phyloP scores from a whole-genome alignment of 805 yeast species.

The Metschnikowia chrysomelidarum region DNA sequence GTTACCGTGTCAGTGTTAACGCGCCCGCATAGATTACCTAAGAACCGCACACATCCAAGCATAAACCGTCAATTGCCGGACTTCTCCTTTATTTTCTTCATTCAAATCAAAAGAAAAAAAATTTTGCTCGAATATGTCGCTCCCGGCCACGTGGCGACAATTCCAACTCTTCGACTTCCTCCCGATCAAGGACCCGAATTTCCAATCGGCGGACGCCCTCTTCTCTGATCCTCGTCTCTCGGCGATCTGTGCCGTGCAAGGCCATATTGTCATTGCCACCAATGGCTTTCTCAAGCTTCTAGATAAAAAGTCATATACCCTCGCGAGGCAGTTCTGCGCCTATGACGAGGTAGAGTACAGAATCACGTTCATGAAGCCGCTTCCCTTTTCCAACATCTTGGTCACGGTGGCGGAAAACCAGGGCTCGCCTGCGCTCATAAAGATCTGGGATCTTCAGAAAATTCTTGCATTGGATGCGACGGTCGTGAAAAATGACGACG shows the following conservation, averaged over 20 bases:
- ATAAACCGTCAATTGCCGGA: no score
- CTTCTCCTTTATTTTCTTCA: no score
- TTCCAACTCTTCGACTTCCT: constrained; percentile 81
- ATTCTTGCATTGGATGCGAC: constrained; percentile 32
- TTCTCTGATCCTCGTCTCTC: constrained; percentile 78
- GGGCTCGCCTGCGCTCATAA: constrained; percentile 66
- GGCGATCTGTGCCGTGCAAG: constrained; percentile 57
- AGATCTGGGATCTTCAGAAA: constrained; percentile 70
- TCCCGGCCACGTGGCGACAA: constrained; percentile 59
- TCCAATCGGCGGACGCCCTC: constrained; percentile 57
- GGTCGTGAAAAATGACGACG: constrained; percentile 9
- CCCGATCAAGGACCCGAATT: constrained; percentile 82
- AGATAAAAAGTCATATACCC: constrained; percentile 42
- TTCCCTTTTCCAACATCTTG: constrained; percentile 50
- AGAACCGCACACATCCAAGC: no score
- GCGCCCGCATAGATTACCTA: no score
- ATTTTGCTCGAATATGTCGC: constrained; percentile 20
- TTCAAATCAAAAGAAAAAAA: no score
- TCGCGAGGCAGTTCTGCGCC: constrained; percentile 54
- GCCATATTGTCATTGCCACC: constrained; percentile 59
- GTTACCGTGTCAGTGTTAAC: no score
- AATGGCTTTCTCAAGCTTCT: constrained; percentile 57
- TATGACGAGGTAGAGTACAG: constrained; percentile 59
- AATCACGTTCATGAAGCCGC: constrained; percentile 53
- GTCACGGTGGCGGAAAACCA: constrained; percentile 73